Conservation (phyloP, 768 basidiomycete genomes). For the Daedalea quercina region DNA sequence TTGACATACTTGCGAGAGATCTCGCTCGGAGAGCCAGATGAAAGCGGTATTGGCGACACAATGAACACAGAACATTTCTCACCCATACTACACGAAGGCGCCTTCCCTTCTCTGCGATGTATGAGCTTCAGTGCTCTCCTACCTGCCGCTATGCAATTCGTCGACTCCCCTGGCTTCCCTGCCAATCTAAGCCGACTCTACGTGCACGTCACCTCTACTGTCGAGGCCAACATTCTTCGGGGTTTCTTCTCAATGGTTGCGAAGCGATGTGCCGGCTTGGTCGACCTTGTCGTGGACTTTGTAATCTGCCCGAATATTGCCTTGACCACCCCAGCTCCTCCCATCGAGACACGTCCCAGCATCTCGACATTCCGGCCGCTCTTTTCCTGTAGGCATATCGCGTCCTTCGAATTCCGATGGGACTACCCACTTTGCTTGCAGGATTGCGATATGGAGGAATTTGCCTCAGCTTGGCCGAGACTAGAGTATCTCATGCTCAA, state of each 20-base stretch:
- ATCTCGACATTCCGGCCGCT: conserved; percentile 32
- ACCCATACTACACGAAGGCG: conserved; percentile 37
- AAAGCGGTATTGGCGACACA: conserved; percentile 40
- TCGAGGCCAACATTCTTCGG: conserved; percentile 35
- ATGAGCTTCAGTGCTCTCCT: conserved; percentile 40
- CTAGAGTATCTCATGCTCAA: conserved; percentile 23
- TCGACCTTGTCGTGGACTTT: conserved; percentile 34
- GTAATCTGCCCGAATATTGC: conserved; percentile 17
- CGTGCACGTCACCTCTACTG: conserved; percentile 41
- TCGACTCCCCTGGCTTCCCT: conserved; percentile 27
- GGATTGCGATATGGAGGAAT: conserved; percentile 20
- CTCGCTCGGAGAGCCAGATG: conserved; percentile 39
- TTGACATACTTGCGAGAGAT: conserved; percentile 35
- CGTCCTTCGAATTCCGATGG: conserved; percentile 29
- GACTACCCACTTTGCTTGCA: conserved; percentile 23
- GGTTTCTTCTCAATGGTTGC: conserved; percentile 36
- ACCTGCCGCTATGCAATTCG: conserved; percentile 29
- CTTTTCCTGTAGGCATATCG: conserved; percentile 23
- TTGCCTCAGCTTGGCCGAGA: conserved; percentile 20
- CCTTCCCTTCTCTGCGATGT: conserved; percentile 45
- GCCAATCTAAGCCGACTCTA: conserved; percentile 40
- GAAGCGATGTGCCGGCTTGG: conserved; percentile 39
- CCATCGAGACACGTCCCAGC: conserved; percentile 22
- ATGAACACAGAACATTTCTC: conserved; percentile 37
- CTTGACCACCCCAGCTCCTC: conserved; percentile 9